Evolutionary conservation across 768 basidiomycete species (phyloP), one percentile per base, ranked within the genome.

Genomic region (Mycena pura): DNA sequence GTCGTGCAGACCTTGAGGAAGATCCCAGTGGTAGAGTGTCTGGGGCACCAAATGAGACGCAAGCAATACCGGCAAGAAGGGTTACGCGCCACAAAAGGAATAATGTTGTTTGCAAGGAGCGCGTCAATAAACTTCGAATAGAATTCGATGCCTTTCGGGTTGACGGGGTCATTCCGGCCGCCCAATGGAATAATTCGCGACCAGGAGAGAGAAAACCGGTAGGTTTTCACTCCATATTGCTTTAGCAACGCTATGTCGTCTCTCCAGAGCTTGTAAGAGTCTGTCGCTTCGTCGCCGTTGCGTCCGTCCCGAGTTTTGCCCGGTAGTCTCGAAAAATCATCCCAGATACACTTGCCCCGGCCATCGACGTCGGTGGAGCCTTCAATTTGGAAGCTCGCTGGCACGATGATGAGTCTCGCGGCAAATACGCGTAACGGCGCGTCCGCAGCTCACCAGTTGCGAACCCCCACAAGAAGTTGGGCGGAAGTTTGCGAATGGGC

Each of bases 1-100:
- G 61, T 91, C 86, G 55, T 91, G 85, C 36, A 94, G 82, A 21
- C 76, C 86, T 69, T 90, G 87, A 10, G 91, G 91, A 10, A 92
- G 82, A 69, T 92, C 91, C 91, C 91, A 92, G 71, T 88, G 89
- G 69, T 89, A 89, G 32, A 90, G 73, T 0, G 87, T 90, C 86
- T 90, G 62, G 10, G 53, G 52, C 38, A 21, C n/a, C 24, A 19
- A 5, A 29, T 59, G 45, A 55, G 44, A 44, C 51, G 32, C 51
- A 39, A 41, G 38, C 39, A 21, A 28, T 28, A 57, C 34, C 40
- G 56, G 14, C 27, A 22, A 17, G 28, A 27, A 21, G 27, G 50
- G 19, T 5, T 38, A 82, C 85, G 40, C 67, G 87, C 88, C 51
- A 88, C 85, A 65, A 90, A 90, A 8, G 88, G 88, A 2, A 78